Base-by-base conservation (phyloP, 495 filamentous ascomycete species). In the Usnea hakonensis region DNA sequence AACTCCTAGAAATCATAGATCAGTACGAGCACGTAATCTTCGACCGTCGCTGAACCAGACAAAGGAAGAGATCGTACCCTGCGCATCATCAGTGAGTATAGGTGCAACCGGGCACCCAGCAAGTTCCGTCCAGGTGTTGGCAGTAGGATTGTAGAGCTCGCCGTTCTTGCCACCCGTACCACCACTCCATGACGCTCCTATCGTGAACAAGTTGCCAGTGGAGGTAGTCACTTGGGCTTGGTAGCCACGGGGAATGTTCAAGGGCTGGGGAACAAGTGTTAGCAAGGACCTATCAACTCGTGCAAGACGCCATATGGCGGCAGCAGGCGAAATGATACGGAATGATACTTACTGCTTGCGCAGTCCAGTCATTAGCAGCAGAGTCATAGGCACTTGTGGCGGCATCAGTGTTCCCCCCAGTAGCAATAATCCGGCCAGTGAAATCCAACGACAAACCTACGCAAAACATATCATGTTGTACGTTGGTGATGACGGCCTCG, bases 401-500 rank as follows among this genome's bases (percentile, higher is more conserved):
- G 3, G 65, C 60, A 23, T 76, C 71, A 55, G 75, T 74, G 35
- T 70, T 70, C 5, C 83, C 83, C 1, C 84, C 83, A 7, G 77
- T 78, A 33, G 85, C 77, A 19, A 83, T 62, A 21, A 83, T 72
- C 16, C 67, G 72, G 23, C 84, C 84, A 30, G 75, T 71, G n/a
- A 70, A 67, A 61, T 80, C 76, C 28, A 80, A 68, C 4, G 76
- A 78, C 21, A 82, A 80, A 0, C 83, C 83, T 5, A 82, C 82
- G 68, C 84, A 86, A 64, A 86, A 87, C 81, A 87, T 85, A 62
- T 83, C 79, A 53, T 83, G 80, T 7, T 75, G 57, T 7, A 77
- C 83, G 56, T 84, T 71, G 32, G 65, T 63, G 44, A 83, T 67
- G 16, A 67, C 68, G 17, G 69, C 65, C 40, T 77, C 68, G 9